phyloP scores from a whole-genome alignment of 2,329 filamentous ascomycete genomes.

The Periconia sp. region DNA sequence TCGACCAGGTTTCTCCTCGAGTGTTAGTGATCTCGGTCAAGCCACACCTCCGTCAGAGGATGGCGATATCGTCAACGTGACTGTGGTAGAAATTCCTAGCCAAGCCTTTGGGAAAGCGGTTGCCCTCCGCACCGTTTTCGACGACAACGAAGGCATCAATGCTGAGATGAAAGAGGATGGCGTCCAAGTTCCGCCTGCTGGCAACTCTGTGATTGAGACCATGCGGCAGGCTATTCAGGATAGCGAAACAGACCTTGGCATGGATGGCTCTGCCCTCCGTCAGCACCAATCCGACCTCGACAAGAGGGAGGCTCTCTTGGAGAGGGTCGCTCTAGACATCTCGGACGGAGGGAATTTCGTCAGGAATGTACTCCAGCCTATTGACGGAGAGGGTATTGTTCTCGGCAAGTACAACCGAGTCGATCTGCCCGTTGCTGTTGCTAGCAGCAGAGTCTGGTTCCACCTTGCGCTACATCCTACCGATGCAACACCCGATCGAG shows the following conservation, averaged over 20 bases:
- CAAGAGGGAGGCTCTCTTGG: constrained; percentile 79
- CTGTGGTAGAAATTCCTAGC: constrained; percentile 83
- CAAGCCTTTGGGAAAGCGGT: constrained; percentile 83
- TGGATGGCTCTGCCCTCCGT: constrained; percentile 69
- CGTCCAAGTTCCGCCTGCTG: constrained; percentile 73
- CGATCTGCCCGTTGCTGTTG: constrained; percentile 75
- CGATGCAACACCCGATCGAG: constrained; percentile 77
- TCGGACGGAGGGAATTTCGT: constrained; percentile 86
- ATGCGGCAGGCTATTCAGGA: constrained; percentile 83
- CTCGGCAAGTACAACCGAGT: constrained; percentile 80
- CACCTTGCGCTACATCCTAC: constrained; percentile 91
- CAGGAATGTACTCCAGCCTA: constrained; percentile 79
- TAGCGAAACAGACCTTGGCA: constrained; percentile 78
- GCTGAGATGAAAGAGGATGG: constrained; percentile 97
- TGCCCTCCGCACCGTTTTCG: constrained; percentile 89
- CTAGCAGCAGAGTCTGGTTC: constrained; percentile 92
- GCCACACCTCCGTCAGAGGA: constrained; percentile 75
- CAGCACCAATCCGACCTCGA: constrained; percentile 82
- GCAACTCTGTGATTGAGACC: constrained; percentile 84
- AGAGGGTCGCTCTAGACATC: constrained; percentile 83
- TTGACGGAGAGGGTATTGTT: constrained; percentile 77
- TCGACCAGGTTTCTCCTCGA: constrained; percentile 70
- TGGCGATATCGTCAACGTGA: constrained; percentile 86
- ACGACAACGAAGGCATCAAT: constrained; percentile 92
- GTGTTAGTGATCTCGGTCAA: constrained; percentile 61